Base-by-base conservation (phyloP, 331 rosid genomes). In the Dryas integrifolia region DNA sequence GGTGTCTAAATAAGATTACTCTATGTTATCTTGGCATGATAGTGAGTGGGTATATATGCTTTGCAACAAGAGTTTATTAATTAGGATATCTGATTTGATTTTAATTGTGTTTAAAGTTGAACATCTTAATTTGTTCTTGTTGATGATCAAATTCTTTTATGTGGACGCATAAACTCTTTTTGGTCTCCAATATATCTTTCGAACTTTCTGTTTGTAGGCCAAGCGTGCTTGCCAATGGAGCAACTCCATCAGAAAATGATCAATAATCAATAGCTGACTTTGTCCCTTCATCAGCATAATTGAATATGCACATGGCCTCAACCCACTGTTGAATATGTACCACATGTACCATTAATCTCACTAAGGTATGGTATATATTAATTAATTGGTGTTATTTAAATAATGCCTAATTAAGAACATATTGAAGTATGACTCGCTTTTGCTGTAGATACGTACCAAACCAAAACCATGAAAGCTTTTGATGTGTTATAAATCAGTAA, bases 281-380 rank as follows among this genome's bases (percentile, higher is more conserved):
- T 55, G 65, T 67, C 75, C 49, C 69, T 69, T 67, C 8, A 58
- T 67, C 8, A 58, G 66, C 30, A 57, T 82, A 70, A 80, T 76
- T 82, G 72, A 46, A 55, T 65, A 49, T 69, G 67, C 82, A 81
- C 80, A 80, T 70, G 80, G 70, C 64, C 73, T 64, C 67, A 48
- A 41, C 50, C 38, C 70, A 60, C 70, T 64, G 63, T 30, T 30
- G 3, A 30, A 30, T 30, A 30, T 30, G 35, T 30, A 30, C 35
- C 35, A 30, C 35, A 30, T 30, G 35, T 30, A 30, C 35, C 35
- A 30, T 30, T 30, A 30, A 30, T 30, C 35, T 30, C 2, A 30
- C 35, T 30, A 30, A 30, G 2, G 2, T 30, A 30, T 30, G 35
- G 35, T 30, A 30, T 30, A 30, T 30, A 30, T 30, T 30, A 30